Evolutionary conservation across 2,329 filamentous ascomycete species (phyloP), one percentile per base, ranked within the genome.

Genomic region (Penicillium oxalicum): DNA sequence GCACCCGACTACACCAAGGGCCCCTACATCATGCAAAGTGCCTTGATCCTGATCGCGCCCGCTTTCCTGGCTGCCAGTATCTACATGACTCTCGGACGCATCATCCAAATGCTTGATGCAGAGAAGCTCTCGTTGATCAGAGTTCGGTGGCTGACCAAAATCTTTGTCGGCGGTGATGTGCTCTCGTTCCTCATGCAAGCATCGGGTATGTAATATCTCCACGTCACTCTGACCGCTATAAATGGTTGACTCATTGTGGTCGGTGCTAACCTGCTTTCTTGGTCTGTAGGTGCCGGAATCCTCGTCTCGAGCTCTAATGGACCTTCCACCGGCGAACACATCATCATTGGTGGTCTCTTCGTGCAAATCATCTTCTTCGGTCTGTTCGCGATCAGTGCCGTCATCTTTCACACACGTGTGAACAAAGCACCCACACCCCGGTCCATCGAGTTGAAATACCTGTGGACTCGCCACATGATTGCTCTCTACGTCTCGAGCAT

Each of bases 381-480:
- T 7, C 58, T 64, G 27, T 66, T 67, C 49, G 45, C 61, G 0
- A 56, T 63, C 44, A 59, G 47, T 2, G 54, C 61, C 0, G 24
- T 58, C 0, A 34, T 62, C 1, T 64, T 66, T 45, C 58, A 64
- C 35, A 12, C 34, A 1, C 63, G 62, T n/a, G 49, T 66, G 70
- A 39, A 42, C 1, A 60, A 54, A 5, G 37, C 53, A 4, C 69
- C 70, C 0, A 69, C 66, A 29, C 41, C 50, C 32, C 50, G 49
- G 0, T 60, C 64, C 3, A 25, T 41, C 0, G 51, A 55, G 4
- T 33, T 68, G 26, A 41, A 43, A 4, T 18, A 18, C 1, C 37
- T 61, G 13, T 75, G 72, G 72, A 63, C 60, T 27, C 55, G 48
- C 8, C 61, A 73, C 27, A 61, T 75, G 44, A 59, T 62, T 38